Evolutionary conservation across 2,329 filamentous ascomycete species (phyloP), one percentile per base, ranked within the genome.

Genomic region (Venturiaceae sp.): DNA sequence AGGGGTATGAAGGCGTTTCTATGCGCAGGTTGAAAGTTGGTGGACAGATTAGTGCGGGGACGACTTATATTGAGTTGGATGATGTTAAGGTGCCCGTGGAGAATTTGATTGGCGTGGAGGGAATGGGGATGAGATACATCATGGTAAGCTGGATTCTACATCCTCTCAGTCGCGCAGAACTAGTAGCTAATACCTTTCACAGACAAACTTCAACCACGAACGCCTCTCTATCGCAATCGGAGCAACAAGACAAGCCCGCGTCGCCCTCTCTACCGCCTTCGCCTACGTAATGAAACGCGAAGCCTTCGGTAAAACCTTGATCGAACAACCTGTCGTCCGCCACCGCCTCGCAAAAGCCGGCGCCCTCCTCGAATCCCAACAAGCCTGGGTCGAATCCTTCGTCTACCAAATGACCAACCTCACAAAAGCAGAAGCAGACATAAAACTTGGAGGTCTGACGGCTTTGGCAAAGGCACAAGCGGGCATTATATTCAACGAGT

Each of bases 141-240:
- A 88, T 61, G 33, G 57, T 58, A n/a, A 13, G 21, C 21, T 26
- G 11, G 37, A 14, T 13, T n/a, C 21, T 11, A 6, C 36, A 37
- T 14, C 47, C 5, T 65, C 39, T 26, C 28, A 57, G 5, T 21
- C 13, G 26, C 30, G 19, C 16, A 26, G 9, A 23, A 21, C 19
- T 16, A 34, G 53, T 34, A 19, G 9, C 11, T 23, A 14, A 9
- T 16, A 36, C 8, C 32, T 19, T 5, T 21, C 7, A 5, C 23
- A 88, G 85, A 85, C 82, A 57, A 88, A 90, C 72, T 90, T 90
- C 79, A 90, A 90, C 73, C 86, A 90, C 69, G 87, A 91, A 69
- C 81, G 87, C 0, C 75, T 90, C 11, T 78, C 78, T 16, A 87
- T 90, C 62, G 77, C 83, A 0, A 81, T 90, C 14, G 80, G 81